These are phyloP conservation scores for Ustilago hordei DNA, from an alignment of 1,284 basidiomycete species.

Conservation along the genomic window DNA sequence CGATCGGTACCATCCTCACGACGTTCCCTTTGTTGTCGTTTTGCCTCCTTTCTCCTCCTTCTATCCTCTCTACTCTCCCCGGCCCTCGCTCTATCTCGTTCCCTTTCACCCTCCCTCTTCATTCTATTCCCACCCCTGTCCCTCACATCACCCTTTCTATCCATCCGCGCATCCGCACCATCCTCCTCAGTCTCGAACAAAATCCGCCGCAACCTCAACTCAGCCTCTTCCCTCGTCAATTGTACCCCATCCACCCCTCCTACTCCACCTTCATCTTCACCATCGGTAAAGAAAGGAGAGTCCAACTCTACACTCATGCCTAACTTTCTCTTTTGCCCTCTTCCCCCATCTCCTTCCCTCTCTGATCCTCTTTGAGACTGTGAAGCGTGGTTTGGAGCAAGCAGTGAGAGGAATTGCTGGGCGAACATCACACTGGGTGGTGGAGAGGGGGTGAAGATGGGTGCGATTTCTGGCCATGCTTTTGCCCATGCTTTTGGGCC, in stretches of 20 bases:
- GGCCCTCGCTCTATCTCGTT: not conserved
- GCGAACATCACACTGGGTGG: conserved; percentile 9
- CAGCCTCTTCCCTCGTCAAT: conserved; percentile 32
- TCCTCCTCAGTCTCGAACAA: conserved; percentile 13
- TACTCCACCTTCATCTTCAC: not conserved
- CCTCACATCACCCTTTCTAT: too few species aligned
- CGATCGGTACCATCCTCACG: not conserved
- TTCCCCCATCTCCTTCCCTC: not conserved
- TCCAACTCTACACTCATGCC: not conserved
- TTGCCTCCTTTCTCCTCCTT: conserved; percentile 2
- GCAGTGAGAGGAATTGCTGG: conserved; percentile 12
- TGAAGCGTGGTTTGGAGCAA: conserved; percentile 3
- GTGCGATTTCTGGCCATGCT: conserved; percentile 20
- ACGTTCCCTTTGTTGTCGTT: not conserved
- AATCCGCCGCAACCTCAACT: conserved; percentile 18
- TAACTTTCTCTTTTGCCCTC: not conserved
- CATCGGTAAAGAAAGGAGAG: not conserved
- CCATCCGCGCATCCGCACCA: not conserved
- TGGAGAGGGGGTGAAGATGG: conserved; percentile 5
- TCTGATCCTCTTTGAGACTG: not conserved
- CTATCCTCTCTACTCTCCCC: not conserved
- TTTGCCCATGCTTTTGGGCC: conserved; percentile 23
- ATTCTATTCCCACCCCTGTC: not conserved
- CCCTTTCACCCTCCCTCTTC: not conserved
- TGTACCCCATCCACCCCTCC: conserved; percentile 9